A percentile compares a stretch with the other conserved stretches of the same genome.
Conservation (phyloP, 2,329 filamentous ascomycete species). For the Monilinia aucupariae region DNA sequence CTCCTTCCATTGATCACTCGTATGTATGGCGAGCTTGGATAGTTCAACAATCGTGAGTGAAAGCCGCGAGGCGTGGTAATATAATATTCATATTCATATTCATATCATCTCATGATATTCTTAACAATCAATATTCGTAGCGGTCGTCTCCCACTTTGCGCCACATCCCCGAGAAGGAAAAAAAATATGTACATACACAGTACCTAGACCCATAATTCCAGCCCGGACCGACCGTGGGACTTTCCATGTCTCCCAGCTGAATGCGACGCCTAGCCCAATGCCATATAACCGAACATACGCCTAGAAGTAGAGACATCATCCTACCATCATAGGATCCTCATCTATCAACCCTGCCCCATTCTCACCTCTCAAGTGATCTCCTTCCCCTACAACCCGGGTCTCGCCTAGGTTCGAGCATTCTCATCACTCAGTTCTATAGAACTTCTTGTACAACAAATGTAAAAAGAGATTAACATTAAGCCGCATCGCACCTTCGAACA, state of each 20-base stretch:
- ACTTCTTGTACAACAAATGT: conserved; percentile 98
- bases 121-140: conserved; percentile 19
- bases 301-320: conserved; percentile 3
- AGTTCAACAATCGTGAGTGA: not conserved
- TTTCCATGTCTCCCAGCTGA: conserved; percentile 15
- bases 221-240: conserved; percentile 5
- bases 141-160: conserved; percentile 20
- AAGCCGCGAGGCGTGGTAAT: conserved; percentile 9
- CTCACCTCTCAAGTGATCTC: not conserved
- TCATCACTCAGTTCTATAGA: conserved; percentile 64
- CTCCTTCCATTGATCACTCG: not conserved
- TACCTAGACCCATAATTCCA: conserved; percentile 22
- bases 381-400: not conserved
- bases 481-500: conserved; percentile 80
- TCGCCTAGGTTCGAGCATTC: not conserved
- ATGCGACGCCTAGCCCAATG: conserved; percentile 29
- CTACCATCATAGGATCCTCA: not conserved
- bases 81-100: conserved; percentile 28
- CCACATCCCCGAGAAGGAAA: conserved; percentile 20
- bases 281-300: conserved; percentile 21
- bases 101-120: conserved; percentile 20
- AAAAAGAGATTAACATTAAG: conserved; percentile 95
- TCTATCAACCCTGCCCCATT: not conserved
- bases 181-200: conserved; percentile 31
- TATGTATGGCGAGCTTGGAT: not conserved